Conservation (phyloP, 257 asterid species). For the Rhazya stricta region DNA sequence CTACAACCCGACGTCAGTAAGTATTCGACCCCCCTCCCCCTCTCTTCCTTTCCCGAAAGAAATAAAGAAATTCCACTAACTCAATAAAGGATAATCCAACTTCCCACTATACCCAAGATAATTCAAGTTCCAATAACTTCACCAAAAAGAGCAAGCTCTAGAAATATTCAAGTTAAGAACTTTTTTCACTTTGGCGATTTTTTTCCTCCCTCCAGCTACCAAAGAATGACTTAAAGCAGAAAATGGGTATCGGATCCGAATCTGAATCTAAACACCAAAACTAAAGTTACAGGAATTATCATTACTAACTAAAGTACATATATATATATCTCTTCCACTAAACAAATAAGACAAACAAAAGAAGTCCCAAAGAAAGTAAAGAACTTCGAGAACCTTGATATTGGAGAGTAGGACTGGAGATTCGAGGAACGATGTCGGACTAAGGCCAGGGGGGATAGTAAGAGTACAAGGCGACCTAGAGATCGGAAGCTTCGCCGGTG, state of each 20-base stretch:
- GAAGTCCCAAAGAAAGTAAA: neutral
- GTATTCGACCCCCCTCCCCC: constrained; percentile 1
- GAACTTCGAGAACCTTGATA: constrained; percentile 53
- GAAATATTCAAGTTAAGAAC: constrained; percentile 8
- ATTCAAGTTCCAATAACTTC: neutral
- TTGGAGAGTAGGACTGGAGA: constrained; percentile 94
- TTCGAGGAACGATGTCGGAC: constrained; percentile 91
- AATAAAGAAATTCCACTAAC: constrained; percentile 4
- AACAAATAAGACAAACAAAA: neutral
- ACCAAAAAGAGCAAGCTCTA: neutral
- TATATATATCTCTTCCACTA: neutral
- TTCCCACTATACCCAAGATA: neutral
- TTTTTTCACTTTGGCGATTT: constrained; percentile 1
- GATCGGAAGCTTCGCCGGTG: constrained; percentile 99
- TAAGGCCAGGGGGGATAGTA: constrained; percentile 86
- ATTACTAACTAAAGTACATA: constrained; percentile 13
- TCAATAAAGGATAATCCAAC: neutral
- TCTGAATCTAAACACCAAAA: constrained; percentile 50
- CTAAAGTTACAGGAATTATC: constrained; percentile 18
- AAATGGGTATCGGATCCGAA: constrained; percentile 19
- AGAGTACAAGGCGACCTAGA: constrained; percentile 71
- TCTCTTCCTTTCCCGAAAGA: neutral
- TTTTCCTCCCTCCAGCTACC: neutral
- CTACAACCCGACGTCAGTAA: neutral
- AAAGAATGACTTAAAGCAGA: constrained; percentile 16